Evolutionary conservation across 192 early-diverging fungal species (phyloP), one percentile per base, ranked within the genome.

Genomic region (Fimicolochytrium jonesii): DNA sequence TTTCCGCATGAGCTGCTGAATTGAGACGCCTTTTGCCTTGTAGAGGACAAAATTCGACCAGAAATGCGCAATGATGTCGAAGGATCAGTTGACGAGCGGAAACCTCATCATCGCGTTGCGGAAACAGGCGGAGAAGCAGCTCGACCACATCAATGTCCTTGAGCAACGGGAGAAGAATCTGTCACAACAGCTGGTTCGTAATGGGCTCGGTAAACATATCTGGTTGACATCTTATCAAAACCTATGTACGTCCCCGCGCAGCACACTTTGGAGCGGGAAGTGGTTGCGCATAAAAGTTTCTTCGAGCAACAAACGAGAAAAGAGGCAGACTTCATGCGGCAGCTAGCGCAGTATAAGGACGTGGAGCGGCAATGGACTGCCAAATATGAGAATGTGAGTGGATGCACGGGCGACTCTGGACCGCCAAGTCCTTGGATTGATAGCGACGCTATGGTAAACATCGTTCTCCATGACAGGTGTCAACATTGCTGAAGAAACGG

Each of bases 11-110:
- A 28, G 43, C 3, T 15, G 4, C 6, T 20, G 25, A 4, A 25
- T 63, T 22, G 4, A 17, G 6, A 29, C 20, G 26, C 6, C 3
- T 6, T n/a, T 4, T 63, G n/a, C 22, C 2, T 18, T 34, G 4
- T 53, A 83, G 73, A 91, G 85, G 75, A 79, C 84, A 51, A 92
- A 91, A 74, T 83, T 85, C 55, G 90, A 91, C 29, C 88, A 92
- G 15, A 98, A 92, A 61, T 92, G 88, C 45, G 77, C 74, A 7
- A 76, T 77, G 54, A 64, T 93, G 22, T 78, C 80, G 37, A 87
- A 88, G 68, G 82, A 90, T 45, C 87, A 74, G 51, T 89, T 86
- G 25, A 76, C 85, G 20, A 73, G 80, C 43, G 73, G 80, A 22
- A 78, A 87, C 57, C 74, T 80, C 57, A 82, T 77, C 47, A 80